phyloP scores from a whole-genome alignment of 78 protist species.

The Dictyostelium firmibasis region DNA sequence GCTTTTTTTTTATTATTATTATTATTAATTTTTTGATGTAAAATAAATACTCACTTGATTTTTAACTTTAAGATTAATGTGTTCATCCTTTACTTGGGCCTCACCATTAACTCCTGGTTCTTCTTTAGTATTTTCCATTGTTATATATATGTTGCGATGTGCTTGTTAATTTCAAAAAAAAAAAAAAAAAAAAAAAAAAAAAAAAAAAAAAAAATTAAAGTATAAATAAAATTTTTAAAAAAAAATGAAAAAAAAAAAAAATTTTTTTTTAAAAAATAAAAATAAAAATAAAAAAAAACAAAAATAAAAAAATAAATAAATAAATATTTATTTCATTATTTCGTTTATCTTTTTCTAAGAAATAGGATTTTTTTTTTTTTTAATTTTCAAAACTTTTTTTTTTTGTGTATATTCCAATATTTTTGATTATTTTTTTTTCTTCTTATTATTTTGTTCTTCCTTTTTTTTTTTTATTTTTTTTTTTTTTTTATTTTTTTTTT shows the following conservation, averaged over 20 bases:
- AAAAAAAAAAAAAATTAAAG: background rate
- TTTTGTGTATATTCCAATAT: no score
- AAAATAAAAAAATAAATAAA: background rate
- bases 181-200: background rate
- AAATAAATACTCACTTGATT: slow-evolving; percentile 4
- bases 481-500: no score
- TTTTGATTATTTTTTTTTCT: no score
- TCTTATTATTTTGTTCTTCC: no score
- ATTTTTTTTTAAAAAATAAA: background rate
- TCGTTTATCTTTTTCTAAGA: no score
- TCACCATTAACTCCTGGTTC: background rate
- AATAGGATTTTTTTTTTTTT: no score
- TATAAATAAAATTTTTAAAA: no score
- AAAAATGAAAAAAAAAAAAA: background rate
- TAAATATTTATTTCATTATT: background rate
- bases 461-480: no score
- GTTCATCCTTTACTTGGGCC: slow-evolving; percentile 15
- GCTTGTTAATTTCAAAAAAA: background rate
- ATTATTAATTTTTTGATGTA: background rate
- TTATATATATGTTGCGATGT: background rate
- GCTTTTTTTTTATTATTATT: background rate
- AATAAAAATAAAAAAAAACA: background rate
- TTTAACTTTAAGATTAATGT: slow-evolving; percentile 45
- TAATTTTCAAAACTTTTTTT: no score
- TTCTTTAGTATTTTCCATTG: slow-evolving; percentile 1